Base-by-base conservation (phyloP, 2,329 filamentous ascomycete genomes). In the Botrytis medusae region DNA sequence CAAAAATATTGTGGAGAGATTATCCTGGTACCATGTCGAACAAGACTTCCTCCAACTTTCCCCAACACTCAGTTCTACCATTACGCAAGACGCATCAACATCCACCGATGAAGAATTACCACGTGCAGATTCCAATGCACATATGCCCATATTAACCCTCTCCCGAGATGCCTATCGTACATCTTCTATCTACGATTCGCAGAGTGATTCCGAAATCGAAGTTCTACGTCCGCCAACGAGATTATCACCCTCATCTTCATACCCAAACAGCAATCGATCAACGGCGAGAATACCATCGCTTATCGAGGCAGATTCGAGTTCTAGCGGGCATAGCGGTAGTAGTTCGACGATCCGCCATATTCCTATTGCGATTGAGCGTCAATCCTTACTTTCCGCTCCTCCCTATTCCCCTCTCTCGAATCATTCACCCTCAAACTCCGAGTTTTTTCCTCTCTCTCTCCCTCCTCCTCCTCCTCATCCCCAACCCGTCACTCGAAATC, bases 11-110 rank as follows among this genome's bases (percentile, higher is more conserved):
- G 80, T 84, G 18, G 81, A 83, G n/a, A 83, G 83, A 61, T 85
- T 84, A 14, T 71, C 81, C 3, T 86, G 84, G 74, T 89, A 89
- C 75, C 79, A 81, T 1, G 82, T 84, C 0, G 84, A 87, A 22
- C 77, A 75, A 32, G 77, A 77, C 69, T 63, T 75, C 6, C 74
- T 76, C n/a, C 46, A 37, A 25, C 72, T 61, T 37, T 62, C 29
- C 34, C n/a, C 51, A 12, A 65, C 20, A 67, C 46, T 29, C n/a
- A 67, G 57, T 20, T 46, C 44, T 57, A 42, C 37, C 8, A 7
- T 22, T 46, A 69, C n/a, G 40, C 32, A 60, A 51, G 63, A 72
- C 32, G 63, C 71, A 22, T 72, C 71, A 22, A 69, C 71, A 20
- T 48, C 20, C 10, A 60, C 29, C 4, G n/a, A 68, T 8, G 54